Percentiles rank a stretch among this genome's conserved stretches.
phyloP scores from a whole-genome alignment of 495 filamentous ascomycete genomes.

The Podospora australis region DNA sequence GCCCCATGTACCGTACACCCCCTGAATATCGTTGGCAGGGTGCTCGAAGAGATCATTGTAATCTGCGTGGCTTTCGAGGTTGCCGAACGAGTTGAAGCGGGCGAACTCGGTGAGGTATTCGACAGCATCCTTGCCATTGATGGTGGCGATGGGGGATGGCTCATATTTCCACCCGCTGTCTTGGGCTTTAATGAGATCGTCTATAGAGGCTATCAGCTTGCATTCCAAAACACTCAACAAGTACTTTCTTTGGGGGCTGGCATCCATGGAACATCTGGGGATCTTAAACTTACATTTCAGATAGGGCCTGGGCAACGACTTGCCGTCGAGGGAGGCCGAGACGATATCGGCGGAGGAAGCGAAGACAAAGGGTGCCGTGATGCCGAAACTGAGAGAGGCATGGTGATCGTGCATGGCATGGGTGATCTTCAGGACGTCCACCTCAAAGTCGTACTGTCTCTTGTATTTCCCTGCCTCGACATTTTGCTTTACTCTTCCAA shows the following conservation, averaged over 20 bases:
- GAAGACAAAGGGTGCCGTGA: slow-evolving; percentile 39
- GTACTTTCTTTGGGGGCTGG: too few relatives aligned
- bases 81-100: slow-evolving; percentile 31
- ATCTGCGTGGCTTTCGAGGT: slow-evolving; percentile 43
- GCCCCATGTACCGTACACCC: slow-evolving; percentile 26
- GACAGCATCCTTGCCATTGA: slow-evolving; percentile 38
- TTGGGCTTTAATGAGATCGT: background rate
- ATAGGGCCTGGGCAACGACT: slow-evolving; percentile 40
- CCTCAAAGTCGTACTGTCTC: slow-evolving; percentile 49
- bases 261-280: too few relatives aligned
- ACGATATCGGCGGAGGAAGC: slow-evolving; percentile 37
- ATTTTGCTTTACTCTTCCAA: slow-evolving; percentile 39
- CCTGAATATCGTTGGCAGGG: slow-evolving; percentile 38
- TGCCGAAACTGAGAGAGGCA: slow-evolving; percentile 34
- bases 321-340: slow-evolving; percentile 45
- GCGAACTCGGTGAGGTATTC: slow-evolving; percentile 40
- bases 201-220: too few relatives aligned
- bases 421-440: slow-evolving; percentile 37
- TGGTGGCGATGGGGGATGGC: slow-evolving; percentile 36
- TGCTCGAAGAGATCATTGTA: slow-evolving; percentile 47
- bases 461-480: slow-evolving; percentile 32
- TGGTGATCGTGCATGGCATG: slow-evolving; percentile 44
- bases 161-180: slow-evolving; percentile 9
- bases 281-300: too few relatives aligned
- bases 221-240: too few relatives aligned